Conservation (phyloP, 2,329 filamentous ascomycete genomes). For the Zarea fungicola region DNA sequence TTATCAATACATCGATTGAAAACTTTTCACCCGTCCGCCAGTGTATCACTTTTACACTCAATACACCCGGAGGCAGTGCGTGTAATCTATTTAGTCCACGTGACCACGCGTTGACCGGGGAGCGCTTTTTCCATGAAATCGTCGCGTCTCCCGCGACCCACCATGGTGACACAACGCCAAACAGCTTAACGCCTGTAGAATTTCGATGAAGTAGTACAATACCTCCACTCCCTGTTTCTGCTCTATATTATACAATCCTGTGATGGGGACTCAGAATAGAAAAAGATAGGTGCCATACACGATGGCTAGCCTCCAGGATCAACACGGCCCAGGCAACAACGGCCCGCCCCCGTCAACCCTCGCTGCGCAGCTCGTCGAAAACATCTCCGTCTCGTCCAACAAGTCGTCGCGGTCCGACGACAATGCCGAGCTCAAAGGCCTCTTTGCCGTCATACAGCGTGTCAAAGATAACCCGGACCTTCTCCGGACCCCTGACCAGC, state of each 20-base stretch:
- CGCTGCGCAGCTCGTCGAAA: constrained; percentile 80
- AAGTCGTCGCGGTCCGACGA: constrained; percentile 59
- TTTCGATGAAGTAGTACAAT: too few species aligned
- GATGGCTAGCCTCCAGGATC: constrained; percentile 10
- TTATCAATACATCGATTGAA: background rate
- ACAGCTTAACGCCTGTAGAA: too few species aligned
- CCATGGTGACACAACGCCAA: constrained; percentile 6
- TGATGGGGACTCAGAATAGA: background rate
- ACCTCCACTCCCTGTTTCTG: too few species aligned
- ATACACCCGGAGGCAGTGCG: too few species aligned
- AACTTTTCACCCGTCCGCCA: too few species aligned
- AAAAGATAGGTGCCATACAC: constrained; percentile 1
- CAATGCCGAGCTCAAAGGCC: constrained; percentile 67
- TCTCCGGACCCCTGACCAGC: constrained; percentile 59
- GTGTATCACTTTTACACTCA: too few species aligned
- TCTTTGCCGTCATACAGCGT: constrained; percentile 54
- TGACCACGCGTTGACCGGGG: constrained; percentile 2
- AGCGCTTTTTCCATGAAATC: background rate
- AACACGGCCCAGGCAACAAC: background rate
- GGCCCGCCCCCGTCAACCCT: constrained; percentile 68
- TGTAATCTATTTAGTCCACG: constrained; percentile 4
- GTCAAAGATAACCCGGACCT: constrained; percentile 46
- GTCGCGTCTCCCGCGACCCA: constrained; percentile 13
- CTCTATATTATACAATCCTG: background rate
- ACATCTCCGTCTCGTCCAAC: constrained; percentile 59